Base-by-base conservation (phyloP, 1,284 basidiomycete species). In the Melanopsichium pennsylvanicum region DNA sequence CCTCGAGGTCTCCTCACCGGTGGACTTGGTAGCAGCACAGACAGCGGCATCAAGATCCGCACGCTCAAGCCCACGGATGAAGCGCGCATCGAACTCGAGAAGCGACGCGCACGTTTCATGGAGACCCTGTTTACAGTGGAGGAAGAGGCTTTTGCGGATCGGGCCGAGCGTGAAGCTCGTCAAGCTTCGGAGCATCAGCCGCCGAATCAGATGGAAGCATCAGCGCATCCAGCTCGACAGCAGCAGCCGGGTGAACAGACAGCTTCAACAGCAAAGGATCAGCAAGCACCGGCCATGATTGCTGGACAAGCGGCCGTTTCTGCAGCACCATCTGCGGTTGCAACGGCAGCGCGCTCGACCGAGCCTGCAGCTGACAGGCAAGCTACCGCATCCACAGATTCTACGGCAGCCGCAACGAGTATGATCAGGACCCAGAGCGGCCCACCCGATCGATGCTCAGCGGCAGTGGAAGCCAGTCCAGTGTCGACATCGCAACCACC, bases 1-100 rank as follows among this genome's bases (percentile, higher is more conserved):
- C 56, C 60, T 7, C 44, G 51, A 11, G 70, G 70, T 2, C 38
- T 70, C 2, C 72, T 76, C 25, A 62, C 55, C 1, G 74, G 74
- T 18, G 66, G 66, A 4, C 55, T 76, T 6, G 72, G 74, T 18
- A 67, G 60, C 26, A 55, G 48, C 37, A 43, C 41, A 11, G 72
- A 74, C 47, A 56, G 33, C 35, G 58, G 67, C 43, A 45, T 68
- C 64, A 62, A 69, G 44, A 68, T 76, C 25, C 50, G 56, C 26
- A 67, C 51, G 9, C 56, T 71, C 21, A 66, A 62, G 29, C 42
- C 46, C 2, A 51, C 50, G 0, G 63, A 67, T 21, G 63, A 61
- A 15, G 54, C 55, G 6, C 54, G 69, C 15, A 33, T 60, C 36
- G 47, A 39, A 3, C 47, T 63, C 32, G 58, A 62, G n/a, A 37